A percentile compares a stretch with the other conserved stretches of the same genome.
Conservation (phyloP, 352 stramenopile genomes). For the Blastocystis sp. region DNA sequence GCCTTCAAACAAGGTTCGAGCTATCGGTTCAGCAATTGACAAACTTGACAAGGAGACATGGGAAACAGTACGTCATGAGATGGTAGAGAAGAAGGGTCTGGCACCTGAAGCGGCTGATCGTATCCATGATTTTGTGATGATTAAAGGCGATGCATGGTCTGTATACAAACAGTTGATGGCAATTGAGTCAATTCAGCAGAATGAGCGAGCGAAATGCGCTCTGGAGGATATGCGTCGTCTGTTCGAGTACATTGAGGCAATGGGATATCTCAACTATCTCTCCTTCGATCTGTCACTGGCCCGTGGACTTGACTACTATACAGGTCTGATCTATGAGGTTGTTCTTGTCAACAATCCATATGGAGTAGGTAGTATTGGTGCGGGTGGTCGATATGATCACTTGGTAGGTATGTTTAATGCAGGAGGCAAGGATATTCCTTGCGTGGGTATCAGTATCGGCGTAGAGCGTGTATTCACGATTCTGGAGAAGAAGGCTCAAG, state of each 20-base stretch:
- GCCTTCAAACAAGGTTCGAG: constrained; percentile 90
- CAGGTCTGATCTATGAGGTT: constrained; percentile 97
- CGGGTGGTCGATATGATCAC: constrained; percentile 94
- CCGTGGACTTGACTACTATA: constrained; percentile 97
- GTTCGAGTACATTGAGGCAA: constrained; percentile 94
- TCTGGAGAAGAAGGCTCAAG: constrained; percentile 86
- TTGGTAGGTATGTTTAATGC: constrained; percentile 83
- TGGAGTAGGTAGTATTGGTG: constrained; percentile 93
- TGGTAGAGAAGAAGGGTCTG: constrained; percentile 95
- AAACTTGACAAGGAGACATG: constrained; percentile 98
- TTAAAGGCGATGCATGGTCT: constrained; percentile 79
- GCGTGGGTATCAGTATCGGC: constrained; percentile 93
- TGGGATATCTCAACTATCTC: constrained; percentile 86
- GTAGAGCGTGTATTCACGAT: constrained; percentile 98
- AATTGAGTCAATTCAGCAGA: constrained; percentile 55
- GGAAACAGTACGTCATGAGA: constrained; percentile 80
- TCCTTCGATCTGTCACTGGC: constrained; percentile 94
- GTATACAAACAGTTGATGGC: constrained; percentile 78
- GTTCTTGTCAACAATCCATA: constrained; percentile 81
- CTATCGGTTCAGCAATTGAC: constrained; percentile 95
- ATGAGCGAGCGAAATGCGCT: constrained; percentile 72
- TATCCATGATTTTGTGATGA: constrained; percentile 88
- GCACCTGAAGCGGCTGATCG: constrained; percentile 82
- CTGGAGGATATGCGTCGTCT: constrained; percentile 88
- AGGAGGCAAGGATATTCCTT: constrained; percentile 88